phyloP scores from a whole-genome alignment of 805 yeast species.

The Debaryomyces castellii region DNA sequence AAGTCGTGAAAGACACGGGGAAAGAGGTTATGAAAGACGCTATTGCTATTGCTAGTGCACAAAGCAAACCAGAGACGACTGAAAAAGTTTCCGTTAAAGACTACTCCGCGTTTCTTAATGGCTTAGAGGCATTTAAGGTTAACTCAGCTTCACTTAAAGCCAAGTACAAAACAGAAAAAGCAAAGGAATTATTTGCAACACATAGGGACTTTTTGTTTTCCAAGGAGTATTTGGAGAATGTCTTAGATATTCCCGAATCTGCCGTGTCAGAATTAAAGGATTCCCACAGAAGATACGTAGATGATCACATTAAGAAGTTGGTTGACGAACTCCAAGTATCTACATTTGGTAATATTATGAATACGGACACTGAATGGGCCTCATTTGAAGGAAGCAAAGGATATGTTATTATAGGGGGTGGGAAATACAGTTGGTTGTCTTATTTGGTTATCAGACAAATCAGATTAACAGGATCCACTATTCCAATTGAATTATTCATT shows the following conservation, averaged over 20 bases:
- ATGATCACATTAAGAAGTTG: constrained; percentile 27
- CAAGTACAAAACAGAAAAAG: constrained; percentile 42
- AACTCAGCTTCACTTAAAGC: constrained; percentile 38
- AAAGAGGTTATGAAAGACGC: no score
- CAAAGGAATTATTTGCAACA: constrained; percentile 41
- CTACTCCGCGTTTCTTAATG: constrained; percentile 30
- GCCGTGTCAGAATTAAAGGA: constrained; percentile 32
- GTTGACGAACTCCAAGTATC: constrained; percentile 22
- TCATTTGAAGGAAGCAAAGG: constrained; percentile 32
- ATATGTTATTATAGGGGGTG: constrained; percentile 54
- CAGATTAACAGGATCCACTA: constrained; percentile 40
- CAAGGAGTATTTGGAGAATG: constrained; percentile 43
- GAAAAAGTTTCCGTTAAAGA: constrained; percentile 12
- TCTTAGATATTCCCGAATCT: constrained; percentile 39
- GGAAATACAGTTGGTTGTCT: constrained; percentile 50
- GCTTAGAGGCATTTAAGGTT: constrained; percentile 34
- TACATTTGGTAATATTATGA: constrained; percentile 35
- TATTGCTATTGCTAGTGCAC: background rate
- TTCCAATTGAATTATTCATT: constrained; percentile 53
- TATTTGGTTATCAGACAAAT: constrained; percentile 48
- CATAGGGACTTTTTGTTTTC: constrained; percentile 44
- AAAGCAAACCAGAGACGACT: background rate
- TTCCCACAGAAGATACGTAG: constrained; percentile 37
- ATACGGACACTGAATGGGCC: constrained; percentile 40
- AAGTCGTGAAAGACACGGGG: background rate